Evolutionary conservation across 2,329 filamentous ascomycete genomes (phyloP).

Genomic region (Neonectria hederae): DNA sequence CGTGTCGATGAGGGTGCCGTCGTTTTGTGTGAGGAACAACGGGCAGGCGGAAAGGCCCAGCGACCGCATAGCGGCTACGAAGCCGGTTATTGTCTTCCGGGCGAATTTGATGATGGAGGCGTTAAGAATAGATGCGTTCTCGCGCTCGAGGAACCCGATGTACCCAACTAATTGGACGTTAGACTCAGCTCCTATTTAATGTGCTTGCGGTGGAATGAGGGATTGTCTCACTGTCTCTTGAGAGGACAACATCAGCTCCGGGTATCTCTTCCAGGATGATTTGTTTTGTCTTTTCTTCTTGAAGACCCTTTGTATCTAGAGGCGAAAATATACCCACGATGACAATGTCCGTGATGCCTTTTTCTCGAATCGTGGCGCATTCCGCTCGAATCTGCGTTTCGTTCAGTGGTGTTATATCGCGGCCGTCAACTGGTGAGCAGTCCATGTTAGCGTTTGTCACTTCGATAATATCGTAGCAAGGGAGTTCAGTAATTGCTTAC

Average conservation of each 20-base stretch:
- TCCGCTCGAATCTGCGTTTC: conserved; percentile 1
- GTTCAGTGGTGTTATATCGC: conserved; percentile 48
- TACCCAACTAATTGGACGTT: conserved; percentile 18
- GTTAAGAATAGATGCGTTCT: conserved; percentile 71
- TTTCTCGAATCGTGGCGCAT: background rate
- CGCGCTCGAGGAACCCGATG: conserved; percentile 65
- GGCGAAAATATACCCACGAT: conserved; percentile 10
- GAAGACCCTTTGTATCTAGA: background rate
- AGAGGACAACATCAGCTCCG: conserved; percentile 6
- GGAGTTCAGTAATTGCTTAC: too few relatives aligned
- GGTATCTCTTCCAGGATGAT: conserved; percentile 1
- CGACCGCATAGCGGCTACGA: conserved; percentile 59
- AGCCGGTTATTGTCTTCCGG: conserved; percentile 62
- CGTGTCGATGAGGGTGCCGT: conserved; percentile 66
- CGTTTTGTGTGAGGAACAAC: conserved; percentile 69
- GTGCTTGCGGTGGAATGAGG: too few relatives aligned
- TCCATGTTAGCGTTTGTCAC: too few relatives aligned
- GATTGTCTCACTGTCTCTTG: conserved; percentile 33
- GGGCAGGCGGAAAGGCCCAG: conserved; percentile 58
- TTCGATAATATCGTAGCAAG: too few relatives aligned
- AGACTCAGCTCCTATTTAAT: too few relatives aligned
- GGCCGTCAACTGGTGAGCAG: conserved; percentile 51
- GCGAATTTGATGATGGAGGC: conserved; percentile 67
- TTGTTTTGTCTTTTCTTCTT: background rate
- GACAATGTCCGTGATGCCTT: conserved; percentile 12